Percentiles rank a stretch among this genome's conserved stretches.
Evolutionary conservation across 257 asterid genomes (phyloP).

Genomic region (Solanum pimpinellifolium): DNA sequence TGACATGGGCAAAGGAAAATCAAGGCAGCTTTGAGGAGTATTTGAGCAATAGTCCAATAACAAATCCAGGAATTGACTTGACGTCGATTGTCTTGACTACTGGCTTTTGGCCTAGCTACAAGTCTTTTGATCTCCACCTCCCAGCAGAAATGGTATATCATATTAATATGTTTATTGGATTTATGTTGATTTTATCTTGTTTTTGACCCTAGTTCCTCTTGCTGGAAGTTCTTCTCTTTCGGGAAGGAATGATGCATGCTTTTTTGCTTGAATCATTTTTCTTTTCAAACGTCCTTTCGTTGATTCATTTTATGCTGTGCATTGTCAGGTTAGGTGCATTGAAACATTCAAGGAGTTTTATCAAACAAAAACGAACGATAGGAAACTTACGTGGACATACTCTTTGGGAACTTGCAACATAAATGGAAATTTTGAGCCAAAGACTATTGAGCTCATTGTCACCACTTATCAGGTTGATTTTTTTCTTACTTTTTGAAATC

Average conservation of each 20-base stretch:
- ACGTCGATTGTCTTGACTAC: slow-evolving; percentile 93
- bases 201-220: neutral
- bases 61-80: slow-evolving; percentile 86
- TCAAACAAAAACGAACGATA: slow-evolving; percentile 90
- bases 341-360: slow-evolving; percentile 94
- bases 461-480: slow-evolving; percentile 86
- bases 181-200: neutral
- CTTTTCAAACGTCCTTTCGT: neutral
- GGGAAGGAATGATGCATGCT: neutral
- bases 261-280: neutral
- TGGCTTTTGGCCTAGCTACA: slow-evolving; percentile 99
- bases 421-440: slow-evolving; percentile 77
- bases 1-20: slow-evolving; percentile 92
- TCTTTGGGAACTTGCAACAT: slow-evolving; percentile 95
- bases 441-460: slow-evolving; percentile 78
- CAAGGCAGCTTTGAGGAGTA: slow-evolving; percentile 87
- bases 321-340: slow-evolving; percentile 67
- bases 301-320: neutral
- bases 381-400: slow-evolving; percentile 89
- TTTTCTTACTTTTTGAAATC: neutral
- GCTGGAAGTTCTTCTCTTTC: neutral
- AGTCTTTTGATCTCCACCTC: slow-evolving; percentile 89
- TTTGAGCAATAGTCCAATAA: slow-evolving; percentile 45
- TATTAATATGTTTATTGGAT: neutral
- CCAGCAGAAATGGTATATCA: slow-evolving; percentile 83